Evolutionary conservation across 108 stramenopile genomes (phyloP), one percentile per base, ranked within the genome.

Genomic region (Epithemia pelagica): DNA sequence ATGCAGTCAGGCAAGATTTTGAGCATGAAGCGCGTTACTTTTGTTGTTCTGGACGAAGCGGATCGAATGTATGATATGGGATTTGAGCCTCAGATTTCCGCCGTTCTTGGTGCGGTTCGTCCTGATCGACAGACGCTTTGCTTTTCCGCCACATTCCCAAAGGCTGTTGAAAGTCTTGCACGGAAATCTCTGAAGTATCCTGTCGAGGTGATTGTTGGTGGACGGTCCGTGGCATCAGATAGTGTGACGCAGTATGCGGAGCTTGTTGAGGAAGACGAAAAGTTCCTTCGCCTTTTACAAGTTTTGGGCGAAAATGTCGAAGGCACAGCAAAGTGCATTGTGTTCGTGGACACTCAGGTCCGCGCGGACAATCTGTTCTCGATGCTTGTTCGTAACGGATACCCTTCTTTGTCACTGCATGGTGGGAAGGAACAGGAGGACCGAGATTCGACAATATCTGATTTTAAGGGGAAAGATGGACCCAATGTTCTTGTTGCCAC

Each of bases 1-100:
- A 97, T 98, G 96, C 97, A 98, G 76, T 84, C 91, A 20, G 99
- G 99, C 1, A 91, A 90, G 67, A 67, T 95, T n/a, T 76, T 99
- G 30, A 88, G 87, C 28, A 65, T 99, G 27, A 74, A 83, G 61
- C 89, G 99, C 0, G 97, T 97, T 1, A 91, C 95, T 0, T 95
- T 89, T 70, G 96, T 98, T 26, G 96, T 97, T 7, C 82, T 98
- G 76, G 99, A 99, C 70, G 99, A 99, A 74, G 95, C 97, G 37
- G 99, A 99, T 80, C 82, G 99, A 25, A 96, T 98, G 89, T 99
- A 97, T 72, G 99, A 99, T 81, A 99, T 99, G 99, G 99, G 99
- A 54, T 99, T 99, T 71, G 96, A 95, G 37, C 97, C 99, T 20
- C 99, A 99, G 74, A 97, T 99, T 64, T 72, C 75, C 28, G 95